Conservation (phyloP, 371 early-diverging fungal species). For the Mortierella sp. region DNA sequence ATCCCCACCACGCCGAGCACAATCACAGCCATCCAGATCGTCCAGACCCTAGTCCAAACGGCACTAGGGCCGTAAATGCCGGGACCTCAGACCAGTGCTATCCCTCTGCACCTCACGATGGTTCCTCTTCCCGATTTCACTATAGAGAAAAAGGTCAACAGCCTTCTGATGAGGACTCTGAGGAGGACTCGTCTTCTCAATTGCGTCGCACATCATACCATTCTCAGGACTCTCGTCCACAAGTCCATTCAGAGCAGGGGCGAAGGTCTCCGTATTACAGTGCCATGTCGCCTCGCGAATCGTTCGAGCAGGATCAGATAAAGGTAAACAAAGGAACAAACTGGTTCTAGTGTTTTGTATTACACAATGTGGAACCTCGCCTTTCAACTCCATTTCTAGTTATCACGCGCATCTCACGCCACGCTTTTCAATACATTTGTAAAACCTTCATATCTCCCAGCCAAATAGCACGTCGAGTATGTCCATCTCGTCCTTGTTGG, state of each 20-base stretch:
- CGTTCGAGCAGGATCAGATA: conserved; percentile 7
- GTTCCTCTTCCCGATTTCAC: conserved; percentile 19
- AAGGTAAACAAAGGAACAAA: conserved; percentile 6
- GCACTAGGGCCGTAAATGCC: background rate
- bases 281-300: background rate
- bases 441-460: background rate
- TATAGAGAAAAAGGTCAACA: conserved; percentile 32
- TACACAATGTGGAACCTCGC: background rate
- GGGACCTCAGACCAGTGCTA: background rate
- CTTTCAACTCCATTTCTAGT: background rate
- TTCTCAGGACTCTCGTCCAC: background rate
- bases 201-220: background rate
- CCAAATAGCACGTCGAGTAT: conserved; percentile 24
- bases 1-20: background rate
- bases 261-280: background rate
- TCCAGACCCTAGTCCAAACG: background rate
- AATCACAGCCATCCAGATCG: background rate
- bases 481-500: conserved; percentile 52
- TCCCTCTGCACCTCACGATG: background rate
- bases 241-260: background rate
- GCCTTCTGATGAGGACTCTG: conserved; percentile 39
- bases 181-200: conserved; percentile 8
- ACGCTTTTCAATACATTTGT: background rate
- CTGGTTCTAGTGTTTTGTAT: background rate
- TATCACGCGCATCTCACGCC: background rate